phyloP scores from a whole-genome alignment of 2,329 filamentous ascomycete species.

The Lachnellula hyalina region DNA sequence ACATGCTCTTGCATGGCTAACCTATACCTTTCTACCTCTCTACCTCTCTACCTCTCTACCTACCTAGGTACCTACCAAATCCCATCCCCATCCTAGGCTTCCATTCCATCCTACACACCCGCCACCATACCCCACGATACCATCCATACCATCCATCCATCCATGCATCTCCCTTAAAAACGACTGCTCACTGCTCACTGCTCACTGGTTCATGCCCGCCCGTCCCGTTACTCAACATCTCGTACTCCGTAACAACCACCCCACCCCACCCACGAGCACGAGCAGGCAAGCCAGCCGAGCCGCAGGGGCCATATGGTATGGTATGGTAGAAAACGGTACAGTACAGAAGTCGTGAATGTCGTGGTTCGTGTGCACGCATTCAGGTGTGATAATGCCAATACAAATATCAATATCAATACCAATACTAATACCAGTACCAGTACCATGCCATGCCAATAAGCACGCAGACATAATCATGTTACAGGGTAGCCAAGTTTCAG shows the following conservation, averaged over 20 bases:
- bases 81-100: neutral
- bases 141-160: too few relatives aligned
- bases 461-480: conserved; percentile 2
- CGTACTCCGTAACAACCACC: neutral
- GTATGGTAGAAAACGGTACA: too few relatives aligned
- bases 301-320: too few relatives aligned
- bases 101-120: neutral
- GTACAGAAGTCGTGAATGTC: neutral
- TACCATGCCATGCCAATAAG: too few relatives aligned
- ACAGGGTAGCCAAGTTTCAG: neutral
- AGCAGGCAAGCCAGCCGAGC: too few relatives aligned
- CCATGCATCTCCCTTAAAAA: neutral
- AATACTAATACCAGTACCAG: too few relatives aligned
- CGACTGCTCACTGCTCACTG: neutral
- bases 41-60: too few relatives aligned
- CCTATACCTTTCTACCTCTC: neutral
- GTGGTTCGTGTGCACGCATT: neutral
- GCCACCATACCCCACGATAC: neutral
- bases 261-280: too few relatives aligned
- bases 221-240: conserved; percentile 11
- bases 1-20: conserved; percentile 5
- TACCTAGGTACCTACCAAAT: neutral
- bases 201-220: neutral
- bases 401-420: too few relatives aligned
- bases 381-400: neutral